Base-by-base conservation (phyloP, 169 alveolate genomes). In the Plasmodium yoelii region DNA sequence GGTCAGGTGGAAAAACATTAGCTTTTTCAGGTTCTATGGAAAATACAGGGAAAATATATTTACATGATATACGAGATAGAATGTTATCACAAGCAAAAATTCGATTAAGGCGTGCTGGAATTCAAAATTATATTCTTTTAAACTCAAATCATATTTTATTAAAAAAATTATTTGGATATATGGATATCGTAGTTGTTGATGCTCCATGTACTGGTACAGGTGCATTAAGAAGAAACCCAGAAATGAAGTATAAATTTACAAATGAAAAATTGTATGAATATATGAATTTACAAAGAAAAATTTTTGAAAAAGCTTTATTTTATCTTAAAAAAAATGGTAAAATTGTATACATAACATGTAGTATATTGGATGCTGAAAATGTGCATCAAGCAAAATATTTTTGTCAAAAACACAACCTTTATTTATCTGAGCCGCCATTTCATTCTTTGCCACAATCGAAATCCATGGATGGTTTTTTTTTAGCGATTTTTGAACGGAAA, bases 131-230 rank as follows among this genome's bases (percentile, higher is more conserved):
- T 64, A 71, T 93, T 49, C 60, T 96, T n/a, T 93, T 96, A 22
- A 93, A 93, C 28, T 94, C 96, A 19, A 88, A 92, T 59, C 80
- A 88, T 34, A 88, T 93, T 34, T 73, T 88, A 39, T 70, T 93
- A 59, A 87, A 86, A 26, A 92, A 75, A 67, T 87, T 93, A 73
- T 74, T 75, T 84, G 96, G 96, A 24, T 95, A 94, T 73, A 95
- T 95, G 96, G 98, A 97, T 88, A 96, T 97, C 95, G 98, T 97
- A 5, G 60, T 95, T 26, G 95, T 92, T 13, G 99, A 98, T 94
- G 99, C 95, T 12, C 99, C 99, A 13, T 98, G 99, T 87, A 93
- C 98, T 6, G 98, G 98, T 19, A 93, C 97, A 10, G 99, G 99
- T 55, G 97, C 97, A 0, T 93, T 96, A 69, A 94, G 99, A 82